phyloP scores from a whole-genome alignment of 768 basidiomycete species.

The Wakefieldia striispora region DNA sequence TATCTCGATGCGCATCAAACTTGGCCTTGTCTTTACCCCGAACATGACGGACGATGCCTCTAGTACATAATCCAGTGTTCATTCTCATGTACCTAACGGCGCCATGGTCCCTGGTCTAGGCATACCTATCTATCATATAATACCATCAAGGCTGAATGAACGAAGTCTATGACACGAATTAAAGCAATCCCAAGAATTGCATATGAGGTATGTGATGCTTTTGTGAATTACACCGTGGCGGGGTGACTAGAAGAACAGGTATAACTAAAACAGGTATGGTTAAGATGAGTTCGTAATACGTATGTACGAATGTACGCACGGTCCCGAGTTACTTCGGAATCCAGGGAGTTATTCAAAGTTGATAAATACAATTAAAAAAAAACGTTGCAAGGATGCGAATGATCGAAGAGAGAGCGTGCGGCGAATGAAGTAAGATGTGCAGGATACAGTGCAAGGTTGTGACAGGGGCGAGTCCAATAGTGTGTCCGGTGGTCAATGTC shows the following conservation, averaged over 20 bases:
- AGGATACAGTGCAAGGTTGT: conserved; percentile 1
- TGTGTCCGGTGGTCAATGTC: conserved; percentile 23
- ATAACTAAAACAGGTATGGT: conserved; percentile 7
- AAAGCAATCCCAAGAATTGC: conserved; percentile 5
- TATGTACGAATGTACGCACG: conserved; percentile 8
- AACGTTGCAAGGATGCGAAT: background rate
- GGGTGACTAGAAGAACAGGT: conserved; percentile 5
- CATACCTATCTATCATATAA: background rate
- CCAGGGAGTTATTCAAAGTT: conserved; percentile 11
- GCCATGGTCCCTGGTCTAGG: conserved; percentile 2
- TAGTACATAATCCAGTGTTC: background rate
- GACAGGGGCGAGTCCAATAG: conserved; percentile 7
- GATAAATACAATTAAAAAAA: conserved; percentile 23
- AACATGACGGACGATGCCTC: background rate
- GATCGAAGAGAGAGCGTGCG: conserved; percentile 7
- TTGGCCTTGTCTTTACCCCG: background rate
- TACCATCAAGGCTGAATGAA: conserved; percentile 6
- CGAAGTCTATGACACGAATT: background rate
- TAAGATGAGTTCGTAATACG: background rate
- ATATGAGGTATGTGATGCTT: conserved; percentile 9
- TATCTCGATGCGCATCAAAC: background rate
- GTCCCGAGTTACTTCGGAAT: conserved; percentile 16
- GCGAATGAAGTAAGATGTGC: conserved; percentile 12
- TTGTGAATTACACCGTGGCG: conserved; percentile 14
- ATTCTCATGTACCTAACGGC: conserved; percentile 11